A percentile compares a stretch with the other conserved stretches of the same genome.
These are phyloP conservation scores for Beauveria asiatica DNA, from an alignment of 2,329 filamentous ascomycete species.

Conservation along the genomic window DNA sequence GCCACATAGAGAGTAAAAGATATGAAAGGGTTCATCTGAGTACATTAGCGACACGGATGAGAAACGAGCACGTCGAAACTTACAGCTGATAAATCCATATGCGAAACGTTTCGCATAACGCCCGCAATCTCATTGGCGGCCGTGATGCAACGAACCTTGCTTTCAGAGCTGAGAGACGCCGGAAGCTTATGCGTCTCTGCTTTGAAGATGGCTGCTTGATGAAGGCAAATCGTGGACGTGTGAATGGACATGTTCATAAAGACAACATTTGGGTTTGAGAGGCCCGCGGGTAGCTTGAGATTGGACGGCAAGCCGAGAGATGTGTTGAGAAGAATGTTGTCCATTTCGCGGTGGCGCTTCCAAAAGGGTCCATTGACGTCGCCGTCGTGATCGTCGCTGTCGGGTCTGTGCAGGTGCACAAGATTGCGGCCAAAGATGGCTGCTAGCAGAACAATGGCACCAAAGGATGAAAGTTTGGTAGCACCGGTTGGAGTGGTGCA, in stretches of 20 bases:
- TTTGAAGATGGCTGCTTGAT: slow-evolving; percentile 97
- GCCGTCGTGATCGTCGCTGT: slow-evolving; percentile 69
- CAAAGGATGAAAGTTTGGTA: slow-evolving; percentile 66
- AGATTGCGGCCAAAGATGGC: slow-evolving; percentile 86
- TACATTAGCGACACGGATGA: slow-evolving; percentile 15
- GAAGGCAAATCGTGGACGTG: slow-evolving; percentile 92
- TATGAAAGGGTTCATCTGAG: slow-evolving; percentile 87
- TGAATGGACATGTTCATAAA: slow-evolving; percentile 97
- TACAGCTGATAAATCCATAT: slow-evolving; percentile 76
- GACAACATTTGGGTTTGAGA: slow-evolving; percentile 74
- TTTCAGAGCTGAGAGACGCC: slow-evolving; percentile 71
- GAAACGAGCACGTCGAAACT: slow-evolving; percentile 24
- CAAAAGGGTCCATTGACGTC: slow-evolving; percentile 92
- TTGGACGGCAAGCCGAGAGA: slow-evolving; percentile 72
- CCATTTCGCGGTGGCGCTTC: slow-evolving; percentile 83
- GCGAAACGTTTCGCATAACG: slow-evolving; percentile 91
- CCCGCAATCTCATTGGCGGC: slow-evolving; percentile 89
- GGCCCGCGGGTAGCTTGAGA: slow-evolving; percentile 68
- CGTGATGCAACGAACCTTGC: slow-evolving; percentile 86
- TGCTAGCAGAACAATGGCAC: slow-evolving; percentile 75
- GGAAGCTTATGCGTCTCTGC: slow-evolving; percentile 81
- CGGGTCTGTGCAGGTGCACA: slow-evolving; percentile 80
- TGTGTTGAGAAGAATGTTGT: slow-evolving; percentile 83
- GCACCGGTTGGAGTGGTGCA: slow-evolving; percentile 65
- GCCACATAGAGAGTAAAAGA: slow-evolving; percentile 96